Conservation (phyloP, 2,329 filamentous ascomycete species). For the Alternaria novae-zelandiae region DNA sequence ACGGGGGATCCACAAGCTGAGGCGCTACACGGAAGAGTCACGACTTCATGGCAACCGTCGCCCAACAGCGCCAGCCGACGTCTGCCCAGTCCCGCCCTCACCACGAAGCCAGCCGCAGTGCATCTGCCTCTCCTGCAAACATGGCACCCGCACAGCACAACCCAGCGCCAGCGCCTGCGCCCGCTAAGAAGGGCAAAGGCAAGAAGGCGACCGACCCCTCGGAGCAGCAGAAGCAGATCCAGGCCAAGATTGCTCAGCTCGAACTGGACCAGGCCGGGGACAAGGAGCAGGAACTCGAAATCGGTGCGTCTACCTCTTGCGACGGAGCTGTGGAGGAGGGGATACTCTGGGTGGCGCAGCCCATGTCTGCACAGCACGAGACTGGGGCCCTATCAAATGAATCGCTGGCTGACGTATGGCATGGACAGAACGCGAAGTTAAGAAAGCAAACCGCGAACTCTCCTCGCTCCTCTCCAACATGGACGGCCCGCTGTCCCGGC, state of each 20-base stretch:
- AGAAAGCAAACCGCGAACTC: constrained; percentile 90
- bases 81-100: constrained; percentile 41
- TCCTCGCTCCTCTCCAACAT: constrained; percentile 83
- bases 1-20: constrained; percentile 16
- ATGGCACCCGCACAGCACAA: constrained; percentile 55
- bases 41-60: constrained; percentile 45
- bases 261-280: constrained; percentile 92
- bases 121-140: constrained; percentile 50
- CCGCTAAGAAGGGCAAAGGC: constrained; percentile 78
- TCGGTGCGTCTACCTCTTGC: constrained; percentile 64
- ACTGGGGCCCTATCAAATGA: constrained; percentile 8
- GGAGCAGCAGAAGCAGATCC: constrained; percentile 89
- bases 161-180: constrained; percentile 59
- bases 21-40: constrained; percentile 23
- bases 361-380: constrained; percentile 6
- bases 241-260: constrained; percentile 92
- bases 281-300: constrained; percentile 94
- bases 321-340: constrained; percentile 7
- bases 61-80: constrained; percentile 44
- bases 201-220: constrained; percentile 85
- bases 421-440: constrained; percentile 83
- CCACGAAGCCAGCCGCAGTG: constrained; percentile 50
- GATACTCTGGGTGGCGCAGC: constrained; percentile 11
- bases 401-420: constrained; percentile 35
- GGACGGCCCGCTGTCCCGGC: constrained; percentile 89